Percentiles rank a stretch among this genome's conserved stretches.
phyloP scores from a whole-genome alignment of 805 yeast genomes.

The Candida fluviatilis region DNA sequence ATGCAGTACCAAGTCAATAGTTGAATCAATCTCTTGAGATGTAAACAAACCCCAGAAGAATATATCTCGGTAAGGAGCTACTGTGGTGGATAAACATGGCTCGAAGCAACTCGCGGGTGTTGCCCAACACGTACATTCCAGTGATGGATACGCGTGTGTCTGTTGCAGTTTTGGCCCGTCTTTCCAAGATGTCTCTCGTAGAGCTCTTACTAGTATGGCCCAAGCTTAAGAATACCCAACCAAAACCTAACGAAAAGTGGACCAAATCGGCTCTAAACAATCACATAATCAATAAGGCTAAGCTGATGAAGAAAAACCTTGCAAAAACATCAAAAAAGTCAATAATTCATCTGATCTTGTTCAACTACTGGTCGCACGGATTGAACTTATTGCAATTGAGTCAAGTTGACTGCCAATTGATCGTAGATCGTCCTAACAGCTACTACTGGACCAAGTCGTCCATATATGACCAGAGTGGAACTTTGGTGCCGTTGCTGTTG shows the following conservation, averaged over 20 bases:
- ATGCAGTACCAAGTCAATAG: not conserved
- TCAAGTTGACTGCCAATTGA: conserved; percentile 62
- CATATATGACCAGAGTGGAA: conserved; percentile 31
- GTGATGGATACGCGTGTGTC: conserved; percentile 19
- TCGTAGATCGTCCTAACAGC: conserved; percentile 53
- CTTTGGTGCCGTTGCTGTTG: conserved; percentile 31
- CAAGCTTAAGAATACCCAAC: conserved; percentile 25
- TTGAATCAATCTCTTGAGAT: no score
- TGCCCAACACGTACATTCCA: conserved; percentile 39
- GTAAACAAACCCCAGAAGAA: no score
- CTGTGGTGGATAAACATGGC: not conserved
- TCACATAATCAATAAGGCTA: conserved; percentile 14
- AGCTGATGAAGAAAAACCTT: conserved; percentile 7
- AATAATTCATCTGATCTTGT: conserved; percentile 43
- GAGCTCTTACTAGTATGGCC: conserved; percentile 35
- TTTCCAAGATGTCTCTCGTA: conserved; percentile 29
- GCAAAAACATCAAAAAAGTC: conserved; percentile 22
- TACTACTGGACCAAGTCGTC: conserved; percentile 48
- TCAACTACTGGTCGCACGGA: conserved; percentile 52
- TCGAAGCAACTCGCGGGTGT: conserved; percentile 16
- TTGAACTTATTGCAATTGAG: conserved; percentile 63
- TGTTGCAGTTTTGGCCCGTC: conserved; percentile 18
- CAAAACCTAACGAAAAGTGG: conserved; percentile 13
- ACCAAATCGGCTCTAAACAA: conserved; percentile 21
- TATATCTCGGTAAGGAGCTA: no score